phyloP scores from a whole-genome alignment of 2,329 filamentous ascomycete genomes.

The Epichloe bromicola region DNA sequence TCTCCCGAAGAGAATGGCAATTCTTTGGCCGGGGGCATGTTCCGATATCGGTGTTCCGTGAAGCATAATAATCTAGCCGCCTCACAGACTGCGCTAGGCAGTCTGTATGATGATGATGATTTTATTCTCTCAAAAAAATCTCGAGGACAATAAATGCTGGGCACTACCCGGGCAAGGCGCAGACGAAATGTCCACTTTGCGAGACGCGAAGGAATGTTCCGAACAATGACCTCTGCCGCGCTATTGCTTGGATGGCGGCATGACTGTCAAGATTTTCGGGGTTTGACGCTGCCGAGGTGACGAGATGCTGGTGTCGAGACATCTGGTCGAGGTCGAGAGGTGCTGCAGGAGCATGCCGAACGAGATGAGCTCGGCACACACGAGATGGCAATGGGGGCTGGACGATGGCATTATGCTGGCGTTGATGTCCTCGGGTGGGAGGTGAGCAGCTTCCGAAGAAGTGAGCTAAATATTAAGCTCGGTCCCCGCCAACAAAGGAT shows the following conservation, averaged over 20 bases:
- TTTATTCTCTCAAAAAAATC: neutral
- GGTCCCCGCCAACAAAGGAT: no score
- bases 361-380: conserved; percentile 23
- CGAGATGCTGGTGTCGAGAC: conserved; percentile 2
- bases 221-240: neutral
- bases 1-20: no score
- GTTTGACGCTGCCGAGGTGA: neutral
- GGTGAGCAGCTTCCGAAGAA: no score
- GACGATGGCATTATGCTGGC: conserved; percentile 1
- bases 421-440: neutral
- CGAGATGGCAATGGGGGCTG: conserved; percentile 14
- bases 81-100: no score
- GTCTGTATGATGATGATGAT: neutral
- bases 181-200: no score
- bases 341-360: conserved; percentile 24
- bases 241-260: neutral
- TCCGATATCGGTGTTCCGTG: no score
- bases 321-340: conserved; percentile 17
- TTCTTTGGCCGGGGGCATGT: no score
- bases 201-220: no score
- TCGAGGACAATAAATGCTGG: no score
- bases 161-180: no score
- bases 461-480: no score
- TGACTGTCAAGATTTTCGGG: neutral
- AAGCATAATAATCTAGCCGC: no score